These are phyloP conservation scores for Starmerella kuoi DNA, from an alignment of 805 yeast species.

Conservation along the genomic window DNA sequence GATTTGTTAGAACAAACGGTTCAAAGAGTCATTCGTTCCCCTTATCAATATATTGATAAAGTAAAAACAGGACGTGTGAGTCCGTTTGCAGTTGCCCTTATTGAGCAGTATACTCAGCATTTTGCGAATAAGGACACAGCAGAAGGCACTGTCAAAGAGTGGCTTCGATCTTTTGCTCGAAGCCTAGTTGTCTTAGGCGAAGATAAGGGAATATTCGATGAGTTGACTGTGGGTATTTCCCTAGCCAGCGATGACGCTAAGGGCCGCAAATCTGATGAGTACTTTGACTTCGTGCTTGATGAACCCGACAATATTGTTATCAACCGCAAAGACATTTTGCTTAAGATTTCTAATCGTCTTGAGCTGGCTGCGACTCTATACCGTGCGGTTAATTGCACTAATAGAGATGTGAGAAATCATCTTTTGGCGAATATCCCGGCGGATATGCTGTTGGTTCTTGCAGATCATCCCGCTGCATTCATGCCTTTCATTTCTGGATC, in stretches of 20 bases:
- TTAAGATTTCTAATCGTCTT: conserved; percentile 19
- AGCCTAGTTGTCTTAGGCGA: conserved; percentile 22
- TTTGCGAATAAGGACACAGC: conserved; percentile 1
- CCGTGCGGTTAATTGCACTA: conserved; percentile 8
- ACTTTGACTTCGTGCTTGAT: conserved; percentile 21
- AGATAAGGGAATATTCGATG: not conserved
- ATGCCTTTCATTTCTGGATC: conserved; percentile 4
- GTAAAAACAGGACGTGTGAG: conserved; percentile 35
- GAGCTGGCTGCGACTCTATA: conserved; percentile 22
- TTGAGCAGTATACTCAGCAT: conserved; percentile 41
- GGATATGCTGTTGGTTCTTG: conserved; percentile 7
- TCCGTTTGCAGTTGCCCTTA: conserved; percentile 43
- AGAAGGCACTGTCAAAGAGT: conserved; percentile 9
- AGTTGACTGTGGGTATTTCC: not conserved
- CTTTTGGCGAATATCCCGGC: conserved; percentile 21
- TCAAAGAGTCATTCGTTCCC: conserved; percentile 56
- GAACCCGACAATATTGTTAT: conserved; percentile 11
- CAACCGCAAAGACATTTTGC: conserved; percentile 17
- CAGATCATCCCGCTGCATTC: conserved; percentile 8
- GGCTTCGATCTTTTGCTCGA: conserved; percentile 17
- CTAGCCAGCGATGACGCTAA: not conserved
- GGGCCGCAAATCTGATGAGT: conserved; percentile 14
- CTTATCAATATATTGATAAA: conserved; percentile 72
- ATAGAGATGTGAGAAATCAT: conserved; percentile 10
- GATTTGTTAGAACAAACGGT: conserved; percentile 62